Conservation (phyloP, 2,329 filamentous ascomycete genomes). For the Ceratocystis variospora region DNA sequence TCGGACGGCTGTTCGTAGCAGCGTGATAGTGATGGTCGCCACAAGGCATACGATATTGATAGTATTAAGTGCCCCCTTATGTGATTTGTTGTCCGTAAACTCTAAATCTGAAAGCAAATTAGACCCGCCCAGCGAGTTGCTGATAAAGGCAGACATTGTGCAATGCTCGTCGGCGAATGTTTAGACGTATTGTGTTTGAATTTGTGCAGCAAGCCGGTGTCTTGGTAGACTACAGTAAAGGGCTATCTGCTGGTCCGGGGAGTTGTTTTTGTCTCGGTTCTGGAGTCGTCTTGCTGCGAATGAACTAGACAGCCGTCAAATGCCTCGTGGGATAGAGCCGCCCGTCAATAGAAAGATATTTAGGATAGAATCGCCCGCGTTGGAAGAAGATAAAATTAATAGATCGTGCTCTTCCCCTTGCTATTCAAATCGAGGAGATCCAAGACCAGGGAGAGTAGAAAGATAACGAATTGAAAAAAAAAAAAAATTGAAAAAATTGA, state of each 20-base stretch:
- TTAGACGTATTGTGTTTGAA: background rate
- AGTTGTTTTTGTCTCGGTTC: too few relatives aligned
- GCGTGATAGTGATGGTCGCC: constrained; percentile 7
- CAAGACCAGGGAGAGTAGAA: background rate
- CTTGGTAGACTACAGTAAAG: too few relatives aligned
- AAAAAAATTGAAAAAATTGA: background rate
- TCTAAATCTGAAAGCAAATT: constrained; percentile 8
- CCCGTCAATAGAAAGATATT: too few relatives aligned
- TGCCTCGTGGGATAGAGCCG: too few relatives aligned
- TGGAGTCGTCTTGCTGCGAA: too few relatives aligned
- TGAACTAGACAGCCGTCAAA: too few relatives aligned
- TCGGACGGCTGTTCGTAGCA: constrained; percentile 13
- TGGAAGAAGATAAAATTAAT: too few relatives aligned
- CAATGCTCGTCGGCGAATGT: background rate
- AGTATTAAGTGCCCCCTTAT: background rate
- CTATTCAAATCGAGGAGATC: background rate
- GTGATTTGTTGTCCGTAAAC: constrained; percentile 9
- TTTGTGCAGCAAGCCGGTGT: too few relatives aligned
- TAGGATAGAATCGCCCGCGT: too few relatives aligned
- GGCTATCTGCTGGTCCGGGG: too few relatives aligned
- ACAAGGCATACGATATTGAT: constrained; percentile 2
- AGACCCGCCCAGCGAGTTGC: background rate
- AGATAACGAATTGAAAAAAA: background rate
- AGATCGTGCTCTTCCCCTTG: background rate
- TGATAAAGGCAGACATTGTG: constrained; percentile 4